Evolutionary conservation across 768 basidiomycete species (phyloP).

Genomic region (Jaapia argillacea): DNA sequence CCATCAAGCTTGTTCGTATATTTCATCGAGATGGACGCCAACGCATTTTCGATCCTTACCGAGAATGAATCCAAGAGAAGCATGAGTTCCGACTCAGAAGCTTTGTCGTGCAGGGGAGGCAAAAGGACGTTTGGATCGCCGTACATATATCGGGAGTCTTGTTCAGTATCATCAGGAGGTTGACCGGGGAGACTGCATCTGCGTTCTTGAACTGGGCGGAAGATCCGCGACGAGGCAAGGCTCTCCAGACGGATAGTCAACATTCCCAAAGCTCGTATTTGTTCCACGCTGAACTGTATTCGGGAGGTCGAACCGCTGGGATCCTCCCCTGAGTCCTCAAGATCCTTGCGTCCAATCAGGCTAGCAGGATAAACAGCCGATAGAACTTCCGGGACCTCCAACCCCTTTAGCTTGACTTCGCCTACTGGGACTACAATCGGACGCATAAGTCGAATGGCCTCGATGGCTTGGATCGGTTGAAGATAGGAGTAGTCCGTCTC

Average conservation of each 20-base stretch:
- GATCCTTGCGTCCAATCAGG: slow-evolving; percentile 60
- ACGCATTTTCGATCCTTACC: slow-evolving; percentile 67
- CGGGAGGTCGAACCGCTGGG: slow-evolving; percentile 32
- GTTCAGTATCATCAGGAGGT: slow-evolving; percentile 13
- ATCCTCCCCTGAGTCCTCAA: slow-evolving; percentile 25
- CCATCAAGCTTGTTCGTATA: too few species aligned
- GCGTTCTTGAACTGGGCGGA: slow-evolving; percentile 34
- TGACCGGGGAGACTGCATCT: slow-evolving; percentile 28
- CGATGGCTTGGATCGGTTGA: slow-evolving; percentile 52
- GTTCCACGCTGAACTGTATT: slow-evolving; percentile 61
- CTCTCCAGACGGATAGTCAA: slow-evolving; percentile 76
- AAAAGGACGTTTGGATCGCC: slow-evolving; percentile 56
- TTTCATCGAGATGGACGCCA: slow-evolving; percentile 10
- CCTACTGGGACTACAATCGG: slow-evolving; percentile 69
- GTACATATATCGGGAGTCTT: slow-evolving; percentile 30
- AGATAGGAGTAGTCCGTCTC: slow-evolving; percentile 51
- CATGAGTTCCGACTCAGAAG: slow-evolving; percentile 64
- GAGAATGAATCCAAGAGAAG: slow-evolving; percentile 69
- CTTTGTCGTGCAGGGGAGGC: slow-evolving; percentile 59
- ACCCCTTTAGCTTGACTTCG: slow-evolving; percentile 87
- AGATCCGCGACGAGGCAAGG: slow-evolving; percentile 51
- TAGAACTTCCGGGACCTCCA: slow-evolving; percentile 83
- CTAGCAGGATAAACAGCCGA: slow-evolving; percentile 76
- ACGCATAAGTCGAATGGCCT: slow-evolving; percentile 66
- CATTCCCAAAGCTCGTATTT: slow-evolving; percentile 63